Percentiles rank a stretch among this genome's conserved stretches.
Evolutionary conservation across 495 filamentous ascomycete genomes (phyloP).

Genomic region (Neurospora sublineolata): DNA sequence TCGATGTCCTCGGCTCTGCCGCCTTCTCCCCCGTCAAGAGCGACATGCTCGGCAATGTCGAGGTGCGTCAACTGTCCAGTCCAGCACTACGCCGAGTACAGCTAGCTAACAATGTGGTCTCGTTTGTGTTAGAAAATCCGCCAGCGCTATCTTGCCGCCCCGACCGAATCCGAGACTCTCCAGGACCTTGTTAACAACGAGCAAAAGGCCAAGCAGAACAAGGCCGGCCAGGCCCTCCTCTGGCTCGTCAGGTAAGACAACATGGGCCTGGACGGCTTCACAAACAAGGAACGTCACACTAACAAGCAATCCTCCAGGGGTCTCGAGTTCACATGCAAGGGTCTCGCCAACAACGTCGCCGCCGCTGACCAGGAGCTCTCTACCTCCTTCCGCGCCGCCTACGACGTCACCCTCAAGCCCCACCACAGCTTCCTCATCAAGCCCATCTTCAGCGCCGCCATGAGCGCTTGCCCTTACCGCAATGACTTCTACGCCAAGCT

Average conservation of each 20-base stretch:
- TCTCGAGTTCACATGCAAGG: slow-evolving; percentile 81
- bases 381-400: slow-evolving; percentile 75
- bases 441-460: slow-evolving; percentile 81
- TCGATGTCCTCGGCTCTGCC: slow-evolving; percentile 71
- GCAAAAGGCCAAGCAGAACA: slow-evolving; percentile 74
- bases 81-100: neutral
- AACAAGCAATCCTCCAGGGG: slow-evolving; percentile 42
- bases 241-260: slow-evolving; percentile 74
- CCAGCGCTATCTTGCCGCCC: slow-evolving; percentile 66
- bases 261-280: neutral
- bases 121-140: slow-evolving; percentile 66
- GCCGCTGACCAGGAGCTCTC: slow-evolving; percentile 62
- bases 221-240: slow-evolving; percentile 74
- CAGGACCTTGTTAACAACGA: slow-evolving; percentile 79
- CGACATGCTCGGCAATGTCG: slow-evolving; percentile 85
- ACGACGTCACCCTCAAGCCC: slow-evolving; percentile 73
- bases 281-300: slow-evolving; percentile 2
- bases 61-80: slow-evolving; percentile 41
- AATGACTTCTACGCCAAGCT: slow-evolving; percentile 84
- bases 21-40: slow-evolving; percentile 82
- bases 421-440: slow-evolving; percentile 82
- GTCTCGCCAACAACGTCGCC: slow-evolving; percentile 64
- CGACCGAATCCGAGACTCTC: slow-evolving; percentile 62
- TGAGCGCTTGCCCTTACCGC: slow-evolving; percentile 84
- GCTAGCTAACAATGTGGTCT: slow-evolving; percentile 1